These are phyloP conservation scores for Melocanna baccifera DNA, from an alignment of 176 grass and related monocot genomes.

Conservation along the genomic window DNA sequence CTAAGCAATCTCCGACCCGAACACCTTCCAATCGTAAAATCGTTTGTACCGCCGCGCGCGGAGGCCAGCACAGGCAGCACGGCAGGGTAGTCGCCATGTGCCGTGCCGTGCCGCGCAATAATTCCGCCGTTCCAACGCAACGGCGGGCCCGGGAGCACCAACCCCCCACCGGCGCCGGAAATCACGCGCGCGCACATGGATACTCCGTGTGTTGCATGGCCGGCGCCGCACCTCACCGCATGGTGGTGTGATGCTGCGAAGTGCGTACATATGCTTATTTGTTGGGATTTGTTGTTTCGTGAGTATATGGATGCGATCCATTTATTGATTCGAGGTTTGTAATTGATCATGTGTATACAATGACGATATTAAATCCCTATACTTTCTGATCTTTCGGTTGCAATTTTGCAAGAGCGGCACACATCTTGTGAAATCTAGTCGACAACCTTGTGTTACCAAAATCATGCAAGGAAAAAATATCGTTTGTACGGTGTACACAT, in stretches of 20 bases:
- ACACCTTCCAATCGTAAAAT: not conserved
- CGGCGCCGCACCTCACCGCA: not conserved
- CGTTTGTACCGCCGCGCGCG: not conserved
- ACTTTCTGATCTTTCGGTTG: not conserved
- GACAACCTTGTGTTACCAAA: not conserved
- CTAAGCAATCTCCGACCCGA: not conserved
- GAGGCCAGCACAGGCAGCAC: not conserved
- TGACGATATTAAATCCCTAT: not conserved
- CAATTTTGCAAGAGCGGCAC: not conserved
- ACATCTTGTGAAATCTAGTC: not conserved
- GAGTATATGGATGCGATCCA: not conserved
- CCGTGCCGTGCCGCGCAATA: not conserved
- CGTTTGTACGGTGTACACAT: not conserved
- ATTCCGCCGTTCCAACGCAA: constrained; percentile 11
- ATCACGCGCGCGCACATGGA: not conserved
- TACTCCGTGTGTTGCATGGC: not conserved
- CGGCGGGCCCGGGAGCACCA: not conserved
- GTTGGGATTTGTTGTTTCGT: not conserved
- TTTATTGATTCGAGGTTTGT: constrained; percentile 7
- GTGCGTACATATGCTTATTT: not conserved
- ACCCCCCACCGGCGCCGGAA: not conserved
- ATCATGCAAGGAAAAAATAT: not conserved
- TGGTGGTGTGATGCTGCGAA: not conserved
- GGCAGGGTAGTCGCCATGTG: not conserved
- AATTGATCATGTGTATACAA: not conserved